phyloP scores from a whole-genome alignment of 2,329 filamentous ascomycete genomes.

The Hawksworthiomyces lignivorus region DNA sequence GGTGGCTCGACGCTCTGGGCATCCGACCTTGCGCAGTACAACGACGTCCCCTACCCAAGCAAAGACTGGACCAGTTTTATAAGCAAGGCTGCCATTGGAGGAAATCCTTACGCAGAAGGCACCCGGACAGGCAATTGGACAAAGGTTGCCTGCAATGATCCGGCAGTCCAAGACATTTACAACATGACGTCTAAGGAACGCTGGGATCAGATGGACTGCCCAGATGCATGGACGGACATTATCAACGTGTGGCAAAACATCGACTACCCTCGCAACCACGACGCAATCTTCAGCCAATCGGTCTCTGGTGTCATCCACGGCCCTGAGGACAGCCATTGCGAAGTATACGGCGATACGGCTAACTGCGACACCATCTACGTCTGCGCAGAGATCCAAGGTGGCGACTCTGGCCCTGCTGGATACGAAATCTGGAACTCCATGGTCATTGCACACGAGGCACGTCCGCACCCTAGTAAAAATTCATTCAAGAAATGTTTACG shows the following conservation, averaged over 20 bases:
- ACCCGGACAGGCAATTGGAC: slow-evolving; percentile 20
- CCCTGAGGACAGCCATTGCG: background rate
- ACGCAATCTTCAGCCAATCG: slow-evolving; percentile 13
- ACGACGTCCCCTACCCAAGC: no score
- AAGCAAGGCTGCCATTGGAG: slow-evolving; percentile 5
- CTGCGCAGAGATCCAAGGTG: background rate
- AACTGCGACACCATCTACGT: slow-evolving; percentile 8
- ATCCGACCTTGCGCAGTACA: slow-evolving; percentile 15
- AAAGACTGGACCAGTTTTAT: slow-evolving; percentile 12
- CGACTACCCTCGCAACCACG: slow-evolving; percentile 1
- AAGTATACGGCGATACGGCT: background rate
- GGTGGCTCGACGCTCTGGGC: slow-evolving; percentile 21
- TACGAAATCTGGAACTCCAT: slow-evolving; percentile 18
- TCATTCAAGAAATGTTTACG: no score
- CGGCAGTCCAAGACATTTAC: slow-evolving; percentile 1
- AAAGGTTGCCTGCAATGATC: slow-evolving; percentile 15
- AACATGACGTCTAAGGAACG: slow-evolving; percentile 13
- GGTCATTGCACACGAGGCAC: slow-evolving; percentile 10
- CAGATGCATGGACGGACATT: slow-evolving; percentile 21
- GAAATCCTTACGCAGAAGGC: slow-evolving; percentile 13
- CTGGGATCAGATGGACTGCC: slow-evolving; percentile 19
- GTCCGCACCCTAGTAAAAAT: no score
- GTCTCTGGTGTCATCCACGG: slow-evolving; percentile 8
- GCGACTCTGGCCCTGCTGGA: slow-evolving; percentile 13
- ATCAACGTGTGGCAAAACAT: slow-evolving; percentile 16